Base-by-base conservation (phyloP, 192 early-diverging fungal species). In the Backusella morwellensis region DNA sequence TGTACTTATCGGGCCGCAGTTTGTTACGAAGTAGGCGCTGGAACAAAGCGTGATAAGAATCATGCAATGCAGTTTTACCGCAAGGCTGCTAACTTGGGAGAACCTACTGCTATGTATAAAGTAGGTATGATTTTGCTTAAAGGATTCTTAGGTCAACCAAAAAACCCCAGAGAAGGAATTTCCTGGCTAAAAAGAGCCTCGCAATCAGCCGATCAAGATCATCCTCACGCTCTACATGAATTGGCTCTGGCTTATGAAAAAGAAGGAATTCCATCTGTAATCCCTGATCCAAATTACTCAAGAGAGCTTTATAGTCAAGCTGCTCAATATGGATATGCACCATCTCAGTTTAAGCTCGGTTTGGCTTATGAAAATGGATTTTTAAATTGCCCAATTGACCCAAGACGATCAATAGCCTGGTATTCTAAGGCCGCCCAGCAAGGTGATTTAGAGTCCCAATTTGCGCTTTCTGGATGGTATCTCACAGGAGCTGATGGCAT, bases 391-490 rank as follows among this genome's bases (percentile, higher is more conserved):
- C 92, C 94, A 0, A 84, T 96, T 3, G 95, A 99, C 74, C 90
- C 98, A 4, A 86, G 94, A 32, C 86, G 92, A 66, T 97, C 96
- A 29, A 98, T 99, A 78, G 92, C 92, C 0, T 99, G 97, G 96
- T 99, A 99, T 89, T 94, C 94, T 34, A 87, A 89, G 9, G 97
- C 97, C 1, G 98, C 97, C 5, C 93, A 98, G 77, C 93, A 97
- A 82, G 92, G 93, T n/a, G 92, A 99, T 77, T 81, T 93, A 8
- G 97, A 99, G 34, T 92, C 95, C 6, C 97, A 99, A 80, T 85
- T 99, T 52, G 96, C 96, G 14, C 86, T 99, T 23, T 97, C 97
- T 4, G 98, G 97, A 21, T 99, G 98, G 98, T 99, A 98, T 80
- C 84, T 99, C 77, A 98, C 97, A 5, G 82, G 82, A 6, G 91